phyloP scores from a whole-genome alignment of 352 stramenopile species.

The Phytopythium litorale region DNA sequence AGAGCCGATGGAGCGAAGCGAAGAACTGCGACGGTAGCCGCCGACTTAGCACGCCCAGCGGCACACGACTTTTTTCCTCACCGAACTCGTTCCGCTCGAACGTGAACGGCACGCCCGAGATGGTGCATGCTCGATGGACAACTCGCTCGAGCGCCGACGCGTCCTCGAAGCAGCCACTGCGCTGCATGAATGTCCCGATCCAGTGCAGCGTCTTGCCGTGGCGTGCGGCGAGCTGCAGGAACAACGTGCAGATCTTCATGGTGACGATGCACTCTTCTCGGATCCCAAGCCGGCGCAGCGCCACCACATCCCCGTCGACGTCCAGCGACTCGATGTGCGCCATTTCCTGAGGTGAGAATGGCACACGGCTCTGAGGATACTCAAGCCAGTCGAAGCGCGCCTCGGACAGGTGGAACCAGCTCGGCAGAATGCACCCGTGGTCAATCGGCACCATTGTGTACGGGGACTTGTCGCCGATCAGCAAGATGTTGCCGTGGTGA shows the following conservation, averaged over 20 bases:
- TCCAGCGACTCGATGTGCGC: conserved; percentile 58
- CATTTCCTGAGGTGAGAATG: conserved; percentile 39
- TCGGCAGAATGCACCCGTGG: conserved; percentile 74
- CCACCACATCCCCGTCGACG: conserved; percentile 37
- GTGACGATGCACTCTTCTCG: conserved; percentile 70
- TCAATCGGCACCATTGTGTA: conserved; percentile 81
- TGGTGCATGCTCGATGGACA: conserved; percentile 40
- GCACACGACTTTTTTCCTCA: conserved; percentile 54
- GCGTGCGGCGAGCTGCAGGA: conserved; percentile 54
- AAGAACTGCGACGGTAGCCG: conserved; percentile 65
- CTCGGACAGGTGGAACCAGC: conserved; percentile 76
- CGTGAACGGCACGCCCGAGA: conserved; percentile 38
- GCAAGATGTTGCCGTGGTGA: conserved; percentile 76
- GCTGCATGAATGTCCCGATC: conserved; percentile 72
- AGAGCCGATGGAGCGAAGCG: conserved; percentile 34
- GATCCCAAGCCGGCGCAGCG: conserved; percentile 54
- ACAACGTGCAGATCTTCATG: conserved; percentile 70
- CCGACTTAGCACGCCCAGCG: conserved; percentile 54
- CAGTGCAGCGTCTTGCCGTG: conserved; percentile 49
- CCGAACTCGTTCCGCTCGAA: conserved; percentile 56
- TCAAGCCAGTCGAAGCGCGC: conserved; percentile 80
- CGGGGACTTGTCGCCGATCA: conserved; percentile 70
- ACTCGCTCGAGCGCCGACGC: conserved; percentile 51
- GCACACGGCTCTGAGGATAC: conserved; percentile 64
- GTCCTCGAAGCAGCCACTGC: conserved; percentile 61